Percentiles rank a stretch among this genome's conserved stretches.
These are phyloP conservation scores for Mrakia frigida DNA, from an alignment of 768 basidiomycete species.

Conservation along the genomic window DNA sequence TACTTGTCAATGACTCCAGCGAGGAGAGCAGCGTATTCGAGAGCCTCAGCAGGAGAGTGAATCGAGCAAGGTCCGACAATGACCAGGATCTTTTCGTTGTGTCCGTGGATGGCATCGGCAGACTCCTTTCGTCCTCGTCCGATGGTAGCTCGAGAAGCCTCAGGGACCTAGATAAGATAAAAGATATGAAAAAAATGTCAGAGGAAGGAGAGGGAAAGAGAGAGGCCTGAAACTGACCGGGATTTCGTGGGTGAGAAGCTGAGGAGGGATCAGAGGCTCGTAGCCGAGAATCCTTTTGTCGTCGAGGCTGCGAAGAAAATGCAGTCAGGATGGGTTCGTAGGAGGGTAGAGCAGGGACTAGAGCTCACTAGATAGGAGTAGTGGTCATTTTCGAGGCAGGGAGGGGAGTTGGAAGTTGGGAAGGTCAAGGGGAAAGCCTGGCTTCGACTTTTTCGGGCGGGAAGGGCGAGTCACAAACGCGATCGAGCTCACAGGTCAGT, in stretches of 20 bases:
- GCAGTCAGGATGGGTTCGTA: too few species aligned
- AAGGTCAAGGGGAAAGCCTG: too few species aligned
- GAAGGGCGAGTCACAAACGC: too few species aligned
- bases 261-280: slow-evolving; percentile 92
- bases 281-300: slow-evolving; percentile 48
- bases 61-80: slow-evolving; percentile 95
- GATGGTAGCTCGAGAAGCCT: slow-evolving; percentile 63
- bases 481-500: too few species aligned
- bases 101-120: slow-evolving; percentile 72
- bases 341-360: too few species aligned
- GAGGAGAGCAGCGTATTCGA: slow-evolving; percentile 51
- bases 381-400: too few species aligned
- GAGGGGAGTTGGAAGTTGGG: too few species aligned
- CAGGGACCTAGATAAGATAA: neutral
- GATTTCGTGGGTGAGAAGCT: slow-evolving; percentile 81
- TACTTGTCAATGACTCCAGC: slow-evolving; percentile 60
- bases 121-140: slow-evolving; percentile 70
- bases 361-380: too few species aligned
- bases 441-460: too few species aligned
- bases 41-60: slow-evolving; percentile 70
- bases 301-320: slow-evolving; percentile 2
- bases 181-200: neutral
- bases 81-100: slow-evolving; percentile 79
- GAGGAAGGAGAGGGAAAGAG: neutral
- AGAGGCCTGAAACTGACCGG: slow-evolving; percentile 46